Evolutionary conservation across 305 asterid species (phyloP).

Genomic region (Salvia sclarea): DNA sequence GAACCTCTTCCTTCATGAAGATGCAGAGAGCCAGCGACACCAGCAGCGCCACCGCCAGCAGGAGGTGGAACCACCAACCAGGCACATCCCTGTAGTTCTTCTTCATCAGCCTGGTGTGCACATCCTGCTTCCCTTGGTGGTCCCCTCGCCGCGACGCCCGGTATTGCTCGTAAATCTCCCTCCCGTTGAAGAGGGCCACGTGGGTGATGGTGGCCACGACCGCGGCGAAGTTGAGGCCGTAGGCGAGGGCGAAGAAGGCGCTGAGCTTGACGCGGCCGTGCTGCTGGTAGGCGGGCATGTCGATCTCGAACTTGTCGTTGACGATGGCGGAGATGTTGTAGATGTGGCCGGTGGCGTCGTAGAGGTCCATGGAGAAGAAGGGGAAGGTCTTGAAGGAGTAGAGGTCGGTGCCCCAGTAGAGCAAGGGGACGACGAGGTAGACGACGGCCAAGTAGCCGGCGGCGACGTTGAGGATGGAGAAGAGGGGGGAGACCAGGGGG

Average conservation of each 20-base stretch:
- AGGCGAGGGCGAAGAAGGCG: conserved; percentile 58
- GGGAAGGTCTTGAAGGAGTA: conserved; percentile 49
- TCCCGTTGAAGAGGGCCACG: conserved; percentile 74
- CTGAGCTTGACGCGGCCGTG: conserved; percentile 70
- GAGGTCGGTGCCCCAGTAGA: conserved; percentile 66
- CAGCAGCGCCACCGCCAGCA: conserved; percentile 47
- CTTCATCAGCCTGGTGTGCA: conserved; percentile 77
- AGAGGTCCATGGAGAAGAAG: conserved; percentile 50
- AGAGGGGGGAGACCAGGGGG: conserved; percentile 80
- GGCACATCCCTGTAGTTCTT: conserved; percentile 70
- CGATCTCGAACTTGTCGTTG: conserved; percentile 48
- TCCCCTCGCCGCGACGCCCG: conserved; percentile 58
- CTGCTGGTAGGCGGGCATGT: conserved; percentile 43
- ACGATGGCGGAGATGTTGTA: conserved; percentile 60
- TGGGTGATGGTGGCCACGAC: conserved; percentile 71
- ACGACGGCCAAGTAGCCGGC: conserved; percentile 48
- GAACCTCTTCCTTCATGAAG: conserved; percentile 59
- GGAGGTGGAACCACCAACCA: conserved; percentile 68
- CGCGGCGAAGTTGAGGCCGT: conserved; percentile 85
- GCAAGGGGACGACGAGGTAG: conserved; percentile 61
- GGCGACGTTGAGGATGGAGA: conserved; percentile 62
- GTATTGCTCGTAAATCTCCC: conserved; percentile 63
- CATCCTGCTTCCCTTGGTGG: conserved; percentile 61
- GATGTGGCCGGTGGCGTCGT: conserved; percentile 51
- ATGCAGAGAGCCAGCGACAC: conserved; percentile 58